Conservation (phyloP, 176 grass and related monocot genomes). For the Rhynchospora pubera region DNA sequence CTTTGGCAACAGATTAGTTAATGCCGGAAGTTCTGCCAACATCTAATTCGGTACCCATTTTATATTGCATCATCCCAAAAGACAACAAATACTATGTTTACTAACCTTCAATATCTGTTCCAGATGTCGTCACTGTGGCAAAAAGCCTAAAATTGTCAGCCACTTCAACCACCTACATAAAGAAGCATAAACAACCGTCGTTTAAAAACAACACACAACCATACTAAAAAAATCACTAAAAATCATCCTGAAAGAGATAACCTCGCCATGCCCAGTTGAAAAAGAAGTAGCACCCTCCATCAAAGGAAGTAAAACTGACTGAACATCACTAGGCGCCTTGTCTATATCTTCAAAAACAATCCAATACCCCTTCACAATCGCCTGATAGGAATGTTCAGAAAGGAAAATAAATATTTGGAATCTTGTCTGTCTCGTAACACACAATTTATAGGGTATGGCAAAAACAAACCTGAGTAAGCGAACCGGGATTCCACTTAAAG, state of each 20-base stretch:
- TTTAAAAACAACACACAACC: slow-evolving; percentile 8
- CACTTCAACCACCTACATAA: slow-evolving; percentile 58
- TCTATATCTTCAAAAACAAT: slow-evolving; percentile 95
- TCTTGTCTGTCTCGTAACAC: neutral
- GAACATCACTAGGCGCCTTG: slow-evolving; percentile 86
- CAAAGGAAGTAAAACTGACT: slow-evolving; percentile 74
- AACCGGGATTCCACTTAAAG: slow-evolving; percentile 92
- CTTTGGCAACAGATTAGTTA: neutral
- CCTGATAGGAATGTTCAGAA: slow-evolving; percentile 31
- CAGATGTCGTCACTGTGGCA: slow-evolving; percentile 69
- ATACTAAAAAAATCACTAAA: neutral
- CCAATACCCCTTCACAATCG: slow-evolving; percentile 80
- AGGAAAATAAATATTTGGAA: neutral
- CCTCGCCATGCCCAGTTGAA: slow-evolving; percentile 72
- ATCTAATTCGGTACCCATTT: neutral
- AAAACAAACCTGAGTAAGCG: slow-evolving; percentile 74
- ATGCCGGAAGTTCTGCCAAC: neutral
- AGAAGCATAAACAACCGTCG: slow-evolving; percentile 13
- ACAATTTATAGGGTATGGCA: slow-evolving; percentile 1
- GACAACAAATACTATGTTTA: neutral
- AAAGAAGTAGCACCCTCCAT: slow-evolving; percentile 77
- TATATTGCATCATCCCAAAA: neutral
- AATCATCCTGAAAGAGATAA: slow-evolving; percentile 24
- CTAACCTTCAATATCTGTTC: slow-evolving; percentile 73
- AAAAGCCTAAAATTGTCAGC: slow-evolving; percentile 77